These are phyloP conservation scores for Chiua virens DNA, from an alignment of 768 basidiomycete species.

Conservation along the genomic window DNA sequence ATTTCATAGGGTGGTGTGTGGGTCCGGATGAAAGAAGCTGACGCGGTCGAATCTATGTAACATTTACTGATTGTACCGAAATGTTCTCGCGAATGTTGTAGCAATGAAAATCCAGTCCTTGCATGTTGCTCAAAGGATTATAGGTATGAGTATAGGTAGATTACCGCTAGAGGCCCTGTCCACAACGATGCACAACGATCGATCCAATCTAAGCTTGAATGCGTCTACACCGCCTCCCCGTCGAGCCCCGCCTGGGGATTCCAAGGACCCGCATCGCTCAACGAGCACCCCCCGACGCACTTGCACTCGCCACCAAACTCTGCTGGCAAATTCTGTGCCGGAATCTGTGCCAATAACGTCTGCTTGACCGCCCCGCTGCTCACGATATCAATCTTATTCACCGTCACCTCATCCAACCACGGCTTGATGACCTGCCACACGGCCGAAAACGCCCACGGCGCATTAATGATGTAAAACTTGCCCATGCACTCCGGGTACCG, in stretches of 20 bases:
- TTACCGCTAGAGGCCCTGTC: slow-evolving; percentile 15
- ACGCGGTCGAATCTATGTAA: slow-evolving; percentile 1
- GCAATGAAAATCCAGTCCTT: background rate
- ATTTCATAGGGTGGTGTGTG: slow-evolving; percentile 23
- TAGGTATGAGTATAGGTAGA: slow-evolving; percentile 30
- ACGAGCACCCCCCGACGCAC: slow-evolving; percentile 78
- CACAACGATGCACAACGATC: background rate
- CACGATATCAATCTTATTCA: slow-evolving; percentile 90
- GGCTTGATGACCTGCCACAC: slow-evolving; percentile 89
- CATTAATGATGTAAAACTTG: slow-evolving; percentile 98
- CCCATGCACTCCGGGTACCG: slow-evolving; percentile 95
- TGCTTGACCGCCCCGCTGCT: slow-evolving; percentile 67
- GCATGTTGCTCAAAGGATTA: slow-evolving; percentile 26
- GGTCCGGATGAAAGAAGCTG: slow-evolving; percentile 24
- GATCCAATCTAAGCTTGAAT: background rate
- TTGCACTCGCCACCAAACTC: slow-evolving; percentile 83
- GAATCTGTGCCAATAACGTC: slow-evolving; percentile 79
- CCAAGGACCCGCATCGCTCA: slow-evolving; percentile 94
- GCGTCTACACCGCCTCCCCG: slow-evolving; percentile 23
- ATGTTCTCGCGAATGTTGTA: background rate
- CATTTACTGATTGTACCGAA: too few relatives aligned
- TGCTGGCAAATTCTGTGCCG: slow-evolving; percentile 76
- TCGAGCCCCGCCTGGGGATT: slow-evolving; percentile 37
- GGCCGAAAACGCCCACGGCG: slow-evolving; percentile 87
- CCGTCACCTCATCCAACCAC: slow-evolving; percentile 95